Evolutionary conservation across 2,329 filamentous ascomycete genomes (phyloP).

Genomic region (Aaosphaeria arxii): DNA sequence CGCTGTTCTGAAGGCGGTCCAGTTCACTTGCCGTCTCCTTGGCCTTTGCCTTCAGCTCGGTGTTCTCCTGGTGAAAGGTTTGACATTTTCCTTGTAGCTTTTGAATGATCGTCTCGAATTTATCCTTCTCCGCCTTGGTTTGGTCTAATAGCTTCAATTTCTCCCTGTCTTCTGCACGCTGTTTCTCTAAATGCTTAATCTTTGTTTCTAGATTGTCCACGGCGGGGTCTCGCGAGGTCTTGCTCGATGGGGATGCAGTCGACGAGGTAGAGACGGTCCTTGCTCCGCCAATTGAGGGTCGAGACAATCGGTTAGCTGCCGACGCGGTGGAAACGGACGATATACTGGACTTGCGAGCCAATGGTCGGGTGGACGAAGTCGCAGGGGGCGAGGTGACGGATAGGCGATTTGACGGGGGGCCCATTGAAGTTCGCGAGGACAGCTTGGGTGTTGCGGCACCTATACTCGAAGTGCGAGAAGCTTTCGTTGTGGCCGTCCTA

Average conservation of each 20-base stretch:
- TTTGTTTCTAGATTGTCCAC: constrained; percentile 88
- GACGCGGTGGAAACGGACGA: constrained; percentile 5
- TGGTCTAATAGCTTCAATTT: constrained; percentile 76
- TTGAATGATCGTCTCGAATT: constrained; percentile 80
- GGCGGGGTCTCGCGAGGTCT: constrained; percentile 17
- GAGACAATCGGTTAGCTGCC: not conserved
- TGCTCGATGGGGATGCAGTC: constrained; percentile 11
- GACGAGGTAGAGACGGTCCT: constrained; percentile 9
- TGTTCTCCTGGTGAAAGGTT: constrained; percentile 75
- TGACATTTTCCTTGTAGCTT: constrained; percentile 89
- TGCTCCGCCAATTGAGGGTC: constrained; percentile 1
- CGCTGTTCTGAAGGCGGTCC: constrained; percentile 67
- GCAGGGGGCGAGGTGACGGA: not conserved
- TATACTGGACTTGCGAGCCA: constrained; percentile 17
- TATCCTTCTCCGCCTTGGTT: constrained; percentile 71
- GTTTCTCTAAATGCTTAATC: constrained; percentile 81
- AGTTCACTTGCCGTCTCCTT: constrained; percentile 72
- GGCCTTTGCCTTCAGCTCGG: constrained; percentile 70
- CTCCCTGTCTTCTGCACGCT: constrained; percentile 79
- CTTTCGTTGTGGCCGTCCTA: not conserved
- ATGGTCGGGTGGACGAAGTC: not conserved
- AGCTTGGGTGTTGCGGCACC: not conserved
- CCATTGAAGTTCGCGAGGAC: not conserved
- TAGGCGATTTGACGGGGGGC: not conserved
- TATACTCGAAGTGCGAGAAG: not conserved